phyloP scores from a whole-genome alignment of 2,329 filamentous ascomycete species.

The Ophiostoma sp. region DNA sequence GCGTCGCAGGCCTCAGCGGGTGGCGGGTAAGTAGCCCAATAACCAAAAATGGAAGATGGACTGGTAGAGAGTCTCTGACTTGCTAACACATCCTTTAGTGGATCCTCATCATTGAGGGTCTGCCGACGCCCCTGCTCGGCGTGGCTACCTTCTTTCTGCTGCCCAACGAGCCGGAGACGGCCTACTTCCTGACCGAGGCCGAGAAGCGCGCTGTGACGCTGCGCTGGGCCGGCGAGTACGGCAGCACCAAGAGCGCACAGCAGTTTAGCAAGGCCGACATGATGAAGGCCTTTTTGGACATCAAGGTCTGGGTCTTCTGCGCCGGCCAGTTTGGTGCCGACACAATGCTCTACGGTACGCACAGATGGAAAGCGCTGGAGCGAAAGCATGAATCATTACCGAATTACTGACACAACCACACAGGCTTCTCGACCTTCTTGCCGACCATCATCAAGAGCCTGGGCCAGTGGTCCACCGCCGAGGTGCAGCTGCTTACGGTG shows the following conservation, averaged over 20 bases:
- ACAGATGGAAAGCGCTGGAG: background rate
- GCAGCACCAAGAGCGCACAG: slow-evolving; percentile 17
- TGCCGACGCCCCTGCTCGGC: slow-evolving; percentile 17
- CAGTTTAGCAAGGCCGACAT: slow-evolving; percentile 26
- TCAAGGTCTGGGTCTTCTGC: slow-evolving; percentile 31
- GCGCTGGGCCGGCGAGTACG: slow-evolving; percentile 18
- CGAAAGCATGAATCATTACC: background rate
- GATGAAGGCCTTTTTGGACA: slow-evolving; percentile 28
- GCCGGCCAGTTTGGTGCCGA: slow-evolving; percentile 38
- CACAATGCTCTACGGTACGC: slow-evolving; percentile 16
- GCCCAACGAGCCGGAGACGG: slow-evolving; percentile 18
- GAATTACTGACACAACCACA: background rate
- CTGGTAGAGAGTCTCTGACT: too few species aligned
- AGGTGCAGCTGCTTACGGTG: slow-evolving; percentile 30
- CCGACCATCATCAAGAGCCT: slow-evolving; percentile 36
- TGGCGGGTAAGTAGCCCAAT: slow-evolving; percentile 16
- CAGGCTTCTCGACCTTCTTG: slow-evolving; percentile 33
- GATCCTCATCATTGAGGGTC: slow-evolving; percentile 24
- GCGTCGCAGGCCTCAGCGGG: background rate
- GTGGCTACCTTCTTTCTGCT: slow-evolving; percentile 12
- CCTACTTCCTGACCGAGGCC: slow-evolving; percentile 22
- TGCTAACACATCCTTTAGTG: slow-evolving; percentile 7
- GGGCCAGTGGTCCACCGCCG: slow-evolving; percentile 27
- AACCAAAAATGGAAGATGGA: too few species aligned
- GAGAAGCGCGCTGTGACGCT: slow-evolving; percentile 19